Conservation (phyloP, 225 moss, liverwort and hornwort species). For the Climacium dendroides region DNA sequence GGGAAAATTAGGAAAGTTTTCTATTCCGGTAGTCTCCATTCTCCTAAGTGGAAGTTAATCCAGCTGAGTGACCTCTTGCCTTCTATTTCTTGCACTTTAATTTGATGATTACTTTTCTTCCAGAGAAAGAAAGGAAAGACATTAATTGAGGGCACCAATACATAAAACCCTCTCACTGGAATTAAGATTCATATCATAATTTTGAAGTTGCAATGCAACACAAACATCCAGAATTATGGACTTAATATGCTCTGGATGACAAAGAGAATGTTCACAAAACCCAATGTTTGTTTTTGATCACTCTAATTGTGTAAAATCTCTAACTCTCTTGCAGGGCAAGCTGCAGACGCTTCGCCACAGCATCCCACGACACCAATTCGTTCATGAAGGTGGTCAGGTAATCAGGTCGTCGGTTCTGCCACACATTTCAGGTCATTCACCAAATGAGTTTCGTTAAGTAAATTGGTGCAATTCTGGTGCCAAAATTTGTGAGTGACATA, state of each 20-base stretch:
- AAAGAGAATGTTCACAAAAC: background rate
- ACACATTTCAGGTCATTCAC: background rate
- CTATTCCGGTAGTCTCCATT: background rate
- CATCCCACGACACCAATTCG: slow-evolving; percentile 25
- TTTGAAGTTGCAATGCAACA: background rate
- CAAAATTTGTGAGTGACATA: background rate
- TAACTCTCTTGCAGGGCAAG: slow-evolving; percentile 1
- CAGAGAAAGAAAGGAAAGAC: background rate
- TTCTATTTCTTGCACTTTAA: background rate
- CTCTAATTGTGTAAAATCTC: no score
- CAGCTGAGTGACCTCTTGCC: no score
- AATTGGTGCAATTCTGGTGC: background rate
- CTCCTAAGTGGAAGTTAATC: background rate
- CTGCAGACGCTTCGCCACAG: slow-evolving; percentile 18
- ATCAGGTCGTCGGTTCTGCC: slow-evolving; percentile 18
- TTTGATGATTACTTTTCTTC: background rate
- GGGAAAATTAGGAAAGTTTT: background rate
- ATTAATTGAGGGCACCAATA: background rate
- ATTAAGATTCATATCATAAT: background rate
- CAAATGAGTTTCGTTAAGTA: background rate
- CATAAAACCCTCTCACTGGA: background rate
- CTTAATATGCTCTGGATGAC: no score
- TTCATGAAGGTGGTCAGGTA: slow-evolving; percentile 26
- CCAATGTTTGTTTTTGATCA: background rate
- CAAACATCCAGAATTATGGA: background rate